Percentiles rank a stretch among this genome's conserved stretches.
These are phyloP conservation scores for Aspergillus sp. DNA, from an alignment of 2,329 filamentous ascomycete genomes.

Conservation along the genomic window DNA sequence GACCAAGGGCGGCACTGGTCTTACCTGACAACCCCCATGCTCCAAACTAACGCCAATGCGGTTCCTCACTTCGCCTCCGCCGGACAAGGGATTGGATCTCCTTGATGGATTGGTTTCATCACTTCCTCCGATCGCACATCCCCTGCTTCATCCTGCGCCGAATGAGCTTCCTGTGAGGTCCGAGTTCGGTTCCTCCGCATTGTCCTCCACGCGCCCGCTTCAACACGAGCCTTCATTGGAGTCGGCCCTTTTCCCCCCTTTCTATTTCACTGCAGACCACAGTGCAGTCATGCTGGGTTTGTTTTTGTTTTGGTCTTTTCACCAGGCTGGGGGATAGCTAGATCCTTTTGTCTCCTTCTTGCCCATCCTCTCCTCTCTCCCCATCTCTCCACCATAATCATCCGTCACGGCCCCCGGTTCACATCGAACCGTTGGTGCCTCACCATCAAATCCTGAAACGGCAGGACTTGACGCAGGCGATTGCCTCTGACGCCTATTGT, in stretches of 20 bases:
- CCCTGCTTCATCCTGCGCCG: constrained; percentile 5
- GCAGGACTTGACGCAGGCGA: constrained; percentile 7
- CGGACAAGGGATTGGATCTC: constrained; percentile 11
- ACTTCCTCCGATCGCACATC: constrained; percentile 5
- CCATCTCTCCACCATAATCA: neutral
- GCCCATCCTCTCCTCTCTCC: neutral
- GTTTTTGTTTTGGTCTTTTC: neutral
- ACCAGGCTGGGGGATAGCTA: neutral
- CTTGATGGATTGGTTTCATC: constrained; percentile 14
- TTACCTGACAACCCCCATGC: constrained; percentile 2
- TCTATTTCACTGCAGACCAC: neutral
- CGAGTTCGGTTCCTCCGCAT: constrained; percentile 1
- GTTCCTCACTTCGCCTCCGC: constrained; percentile 1
- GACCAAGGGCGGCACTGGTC: neutral
- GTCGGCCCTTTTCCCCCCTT: neutral
- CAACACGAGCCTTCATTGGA: constrained; percentile 1
- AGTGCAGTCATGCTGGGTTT: neutral
- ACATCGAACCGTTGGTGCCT: constrained; percentile 13
- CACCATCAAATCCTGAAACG: constrained; percentile 21
- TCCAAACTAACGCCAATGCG: constrained; percentile 6
- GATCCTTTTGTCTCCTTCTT: neutral
- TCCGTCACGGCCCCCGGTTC: neutral
- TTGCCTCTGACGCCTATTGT: constrained; percentile 14
- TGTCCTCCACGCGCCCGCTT: constrained; percentile 1
- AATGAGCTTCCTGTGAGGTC: constrained; percentile 1